Base-by-base conservation (phyloP, 2,329 filamentous ascomycete species). In the Colletotrichum sp. region DNA sequence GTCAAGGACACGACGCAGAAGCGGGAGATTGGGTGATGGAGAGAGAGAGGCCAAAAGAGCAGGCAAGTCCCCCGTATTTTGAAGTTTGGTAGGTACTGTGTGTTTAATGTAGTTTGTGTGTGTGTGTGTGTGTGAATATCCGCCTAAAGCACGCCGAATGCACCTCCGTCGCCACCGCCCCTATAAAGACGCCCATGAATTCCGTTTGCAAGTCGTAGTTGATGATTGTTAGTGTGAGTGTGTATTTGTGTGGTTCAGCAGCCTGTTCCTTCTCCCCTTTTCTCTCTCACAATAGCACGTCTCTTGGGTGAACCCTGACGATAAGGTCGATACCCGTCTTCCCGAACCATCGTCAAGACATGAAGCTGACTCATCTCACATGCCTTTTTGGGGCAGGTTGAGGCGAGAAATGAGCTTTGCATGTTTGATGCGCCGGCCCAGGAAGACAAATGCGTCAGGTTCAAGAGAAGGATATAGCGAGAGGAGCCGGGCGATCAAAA, bases 141-240 rank as follows among this genome's bases (percentile, higher is more conserved):
- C 57, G 68, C 36, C 68, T 44, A 70, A 70, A 63, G 28, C 68
- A 62, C 68, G 68, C 68, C 68, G 57, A 63, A 70, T 63, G 68
- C 68, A 63, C 55, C 68, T 18, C 39, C 28, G 18, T 63, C 68
- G 68, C 68, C 44, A 49, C 57, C n/a, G 26, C 10, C 10, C 18
- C 21, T 18, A 18, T 59, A 39, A 69, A 30, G 36, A 70, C 55
- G 68, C 68, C 68, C 52, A 57, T 59, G 66, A 69, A 69, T 69
- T 69, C 44, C 66, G 52, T 69, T 69, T 69, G 66, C 32, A 34
- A 49, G 65, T 68, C n/a, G 65, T 59, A 36, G 65, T 36, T 44
- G 21, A 24, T 65, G 34, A 21, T 49, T 49, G 44, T 49, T 49
- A 13, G 18, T 49, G 44, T 44, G 39, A 44, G 39, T 49, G 63